These are phyloP conservation scores for Apium graveolens DNA, from an alignment of 129 eudicot genomes.

Conservation along the genomic window DNA sequence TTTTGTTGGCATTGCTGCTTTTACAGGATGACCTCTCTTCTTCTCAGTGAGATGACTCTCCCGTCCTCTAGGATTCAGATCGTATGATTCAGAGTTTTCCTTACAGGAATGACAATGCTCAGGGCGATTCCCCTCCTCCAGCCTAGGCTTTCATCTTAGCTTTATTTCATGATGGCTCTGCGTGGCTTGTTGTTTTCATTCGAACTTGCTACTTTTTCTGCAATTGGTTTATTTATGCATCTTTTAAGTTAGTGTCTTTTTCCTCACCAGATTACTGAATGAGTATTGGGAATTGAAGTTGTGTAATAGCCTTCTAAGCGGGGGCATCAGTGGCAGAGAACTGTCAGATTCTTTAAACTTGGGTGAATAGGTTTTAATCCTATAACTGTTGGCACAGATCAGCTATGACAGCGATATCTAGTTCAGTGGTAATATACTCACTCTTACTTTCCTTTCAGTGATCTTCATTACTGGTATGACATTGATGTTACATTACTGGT, in stretches of 20 bases:
- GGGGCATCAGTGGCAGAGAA: constrained; percentile 81
- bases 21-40: no score
- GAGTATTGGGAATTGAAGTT: constrained; percentile 7
- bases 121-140: no score
- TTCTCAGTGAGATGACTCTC: no score
- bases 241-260: neutral
- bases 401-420: constrained; percentile 57
- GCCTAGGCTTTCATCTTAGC: no score
- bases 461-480: neutral
- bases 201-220: no score
- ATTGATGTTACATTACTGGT: neutral
- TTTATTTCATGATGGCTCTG: no score
- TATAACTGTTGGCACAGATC: constrained; percentile 47
- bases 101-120: no score
- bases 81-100: no score
- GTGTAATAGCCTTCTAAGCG: constrained; percentile 44
- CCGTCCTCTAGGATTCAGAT: no score
- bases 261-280: neutral
- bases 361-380: constrained; percentile 75
- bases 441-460: neutral
- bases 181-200: no score
- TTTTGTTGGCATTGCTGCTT: no score
- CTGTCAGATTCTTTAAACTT: constrained; percentile 84
- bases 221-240: no score
- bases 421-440: constrained; percentile 52